Evolutionary conservation across 2,329 filamentous ascomycete genomes (phyloP).

Genomic region (Alternaria tenuissima): DNA sequence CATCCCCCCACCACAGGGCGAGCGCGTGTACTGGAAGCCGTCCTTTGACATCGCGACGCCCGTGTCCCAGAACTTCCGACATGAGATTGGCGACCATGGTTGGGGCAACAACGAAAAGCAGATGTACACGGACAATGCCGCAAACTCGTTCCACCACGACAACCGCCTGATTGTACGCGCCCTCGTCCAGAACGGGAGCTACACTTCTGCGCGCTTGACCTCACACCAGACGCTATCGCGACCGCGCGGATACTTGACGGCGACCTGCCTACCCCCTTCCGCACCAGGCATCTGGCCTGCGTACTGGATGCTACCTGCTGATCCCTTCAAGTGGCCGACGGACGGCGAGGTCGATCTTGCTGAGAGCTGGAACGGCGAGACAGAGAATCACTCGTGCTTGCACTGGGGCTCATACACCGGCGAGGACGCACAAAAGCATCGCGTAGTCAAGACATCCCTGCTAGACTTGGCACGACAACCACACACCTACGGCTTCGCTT

Average conservation of each 20-base stretch:
- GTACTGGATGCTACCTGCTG: constrained; percentile 67
- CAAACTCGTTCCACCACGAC: constrained; percentile 64
- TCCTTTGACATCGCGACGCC: constrained; percentile 58
- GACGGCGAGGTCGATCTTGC: constrained; percentile 69
- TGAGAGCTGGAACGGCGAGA: constrained; percentile 68
- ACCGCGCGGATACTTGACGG: constrained; percentile 62
- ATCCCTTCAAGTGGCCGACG: constrained; percentile 66
- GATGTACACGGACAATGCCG: constrained; percentile 61
- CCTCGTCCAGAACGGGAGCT: constrained; percentile 54
- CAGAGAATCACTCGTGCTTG: constrained; percentile 64
- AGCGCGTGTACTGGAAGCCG: constrained; percentile 62
- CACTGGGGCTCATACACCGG: constrained; percentile 67
- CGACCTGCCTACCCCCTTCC: constrained; percentile 61
- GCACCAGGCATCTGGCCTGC: constrained; percentile 68
- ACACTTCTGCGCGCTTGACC: constrained; percentile 65
- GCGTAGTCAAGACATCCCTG: constrained; percentile 62
- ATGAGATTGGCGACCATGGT: constrained; percentile 65
- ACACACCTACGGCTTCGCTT: constrained; percentile 65
- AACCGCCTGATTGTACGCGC: constrained; percentile 63
- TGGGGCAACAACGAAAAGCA: constrained; percentile 70
- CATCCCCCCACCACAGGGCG: constrained; percentile 30
- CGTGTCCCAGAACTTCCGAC: constrained; percentile 62
- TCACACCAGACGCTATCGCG: constrained; percentile 61
- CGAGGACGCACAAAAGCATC: constrained; percentile 65
- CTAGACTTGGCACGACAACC: constrained; percentile 58